Base-by-base conservation (phyloP, 176 grass and related monocot genomes). In the Cenchrus fungigraminus region DNA sequence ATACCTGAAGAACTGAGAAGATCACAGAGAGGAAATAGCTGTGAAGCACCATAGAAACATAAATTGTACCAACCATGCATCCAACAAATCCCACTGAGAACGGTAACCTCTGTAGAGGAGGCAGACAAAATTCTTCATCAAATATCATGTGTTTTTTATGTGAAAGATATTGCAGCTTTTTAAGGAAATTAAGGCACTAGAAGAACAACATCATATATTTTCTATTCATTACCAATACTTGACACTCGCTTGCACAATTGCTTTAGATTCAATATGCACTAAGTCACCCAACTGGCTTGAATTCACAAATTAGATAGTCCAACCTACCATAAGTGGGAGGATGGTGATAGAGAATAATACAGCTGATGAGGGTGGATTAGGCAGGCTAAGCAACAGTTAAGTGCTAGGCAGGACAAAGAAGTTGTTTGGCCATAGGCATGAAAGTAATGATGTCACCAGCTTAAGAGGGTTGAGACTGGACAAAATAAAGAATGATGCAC, bases 21-120 rank as follows among this genome's bases (percentile, higher is more conserved):
- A 99, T 89, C 65, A 99, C 97, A 0, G 97, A 99, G 58, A 99
- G 88, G 86, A 99, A 87, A 84, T 99, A 99, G 65, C 91, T 99
- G 85, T 94, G 97, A 83, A 99, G 93, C 75, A 96, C 90, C 86
- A 99, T 96, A 40, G 97, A 99, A 73, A 94, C 94, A 86, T 99
- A 99, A 57, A 99, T 94, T 0, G 97, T 96, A 75, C 97, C 97
- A 16, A 90, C 86, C 93, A 99, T 99, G 81, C 97, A 95, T 65
- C 97, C 93, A 22, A 91, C 85, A 81, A 99, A 94, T 47, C 92
- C 91, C 29, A 89, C 37, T 71, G 97, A 92, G 75, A 99, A 96
- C 3, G 91, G 97, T 25, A 99, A 66, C 56, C 94, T 92, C 97
- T 99, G 94, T 63, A 78, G 28, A 47, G 58, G 6, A 64, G 63